Base-by-base conservation (phyloP, 306 rosid genomes). In the Cajanus cajan region DNA sequence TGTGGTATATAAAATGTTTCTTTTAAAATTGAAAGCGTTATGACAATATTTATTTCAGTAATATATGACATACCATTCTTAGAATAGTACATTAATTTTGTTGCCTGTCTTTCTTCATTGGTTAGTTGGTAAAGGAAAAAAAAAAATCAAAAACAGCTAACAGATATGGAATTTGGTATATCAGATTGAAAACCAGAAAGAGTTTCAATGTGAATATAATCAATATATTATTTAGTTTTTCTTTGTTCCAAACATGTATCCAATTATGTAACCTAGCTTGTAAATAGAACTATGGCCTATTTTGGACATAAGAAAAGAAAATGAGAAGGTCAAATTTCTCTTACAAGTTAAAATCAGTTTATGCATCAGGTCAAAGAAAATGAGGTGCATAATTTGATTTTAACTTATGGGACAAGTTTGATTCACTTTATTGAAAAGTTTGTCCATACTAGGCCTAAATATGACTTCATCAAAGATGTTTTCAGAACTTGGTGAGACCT, bases 131-230 rank as follows among this genome's bases (percentile, higher is more conserved):
- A 22, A 55, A 0, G 66, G 66, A 2, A 59, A 72, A 54, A 10
- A 66, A 76, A 55, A 11, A 48, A 1, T 8, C 1, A 40, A 40
- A 40, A 40, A 4, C 4, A 34, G 40, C 22, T 34, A 55, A 9
- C 21, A 22, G 58, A 68, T 44, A 61, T 69, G 41, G 28, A 76
- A 40, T 36, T 47, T 50, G 58, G 62, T 25, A 58, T 48, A 34
- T 43, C 28, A 52, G 72, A 74, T 62, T 65, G 55, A 77, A 48
- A 24, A 8, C 18, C 41, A 71, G 63, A 48, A 84, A 54, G 51
- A 73, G 64, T 18, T 63, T 40, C 52, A 37, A 55, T 47, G 47
- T 48, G 31, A 54, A 1, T 28, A 28, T 28, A 28, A 28, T 28
- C 31, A 28, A 67, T 64, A 25, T 25, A 11, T 22, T 43, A 66